phyloP scores from a whole-genome alignment of 192 early-diverging fungal genomes.

The Backusella sp. region DNA sequence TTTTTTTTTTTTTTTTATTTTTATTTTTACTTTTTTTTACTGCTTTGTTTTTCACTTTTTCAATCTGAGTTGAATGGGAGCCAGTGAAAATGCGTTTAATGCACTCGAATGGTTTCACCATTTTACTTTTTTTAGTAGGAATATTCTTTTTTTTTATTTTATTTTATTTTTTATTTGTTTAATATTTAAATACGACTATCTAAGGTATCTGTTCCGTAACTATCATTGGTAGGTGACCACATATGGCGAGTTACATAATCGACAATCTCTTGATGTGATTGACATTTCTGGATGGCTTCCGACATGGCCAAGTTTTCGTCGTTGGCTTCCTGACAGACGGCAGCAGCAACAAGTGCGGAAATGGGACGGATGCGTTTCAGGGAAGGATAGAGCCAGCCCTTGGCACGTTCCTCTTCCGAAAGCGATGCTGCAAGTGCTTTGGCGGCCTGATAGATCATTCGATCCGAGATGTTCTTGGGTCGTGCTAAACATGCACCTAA shows the following conservation, averaged over 20 bases:
- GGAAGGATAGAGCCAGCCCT: constrained; percentile 82
- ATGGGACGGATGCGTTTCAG: constrained; percentile 86
- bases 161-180: too few species aligned
- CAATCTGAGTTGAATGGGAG: neutral
- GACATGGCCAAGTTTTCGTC: constrained; percentile 19
- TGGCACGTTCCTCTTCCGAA: constrained; percentile 62
- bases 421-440: constrained; percentile 78
- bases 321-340: constrained; percentile 56
- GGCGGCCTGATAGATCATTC: constrained; percentile 80
- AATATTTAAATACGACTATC: constrained; percentile 4
- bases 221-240: constrained; percentile 31
- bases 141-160: neutral
- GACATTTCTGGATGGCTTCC: neutral
- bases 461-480: constrained; percentile 72
- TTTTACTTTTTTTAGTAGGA: neutral
- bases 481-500: constrained; percentile 80
- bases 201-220: constrained; percentile 20
- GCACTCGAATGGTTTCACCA: neutral
- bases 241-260: constrained; percentile 26
- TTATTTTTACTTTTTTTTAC: neutral
- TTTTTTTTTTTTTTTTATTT: neutral
- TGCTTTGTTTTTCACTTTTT: constrained; percentile 7
- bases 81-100: neutral
- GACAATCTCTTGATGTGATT: constrained; percentile 15
- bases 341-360: constrained; percentile 78